Evolutionary conservation across 345 rosid genomes (phyloP), one percentile per base, ranked within the genome.

Genomic region (Eucalyptus tenuipes): DNA sequence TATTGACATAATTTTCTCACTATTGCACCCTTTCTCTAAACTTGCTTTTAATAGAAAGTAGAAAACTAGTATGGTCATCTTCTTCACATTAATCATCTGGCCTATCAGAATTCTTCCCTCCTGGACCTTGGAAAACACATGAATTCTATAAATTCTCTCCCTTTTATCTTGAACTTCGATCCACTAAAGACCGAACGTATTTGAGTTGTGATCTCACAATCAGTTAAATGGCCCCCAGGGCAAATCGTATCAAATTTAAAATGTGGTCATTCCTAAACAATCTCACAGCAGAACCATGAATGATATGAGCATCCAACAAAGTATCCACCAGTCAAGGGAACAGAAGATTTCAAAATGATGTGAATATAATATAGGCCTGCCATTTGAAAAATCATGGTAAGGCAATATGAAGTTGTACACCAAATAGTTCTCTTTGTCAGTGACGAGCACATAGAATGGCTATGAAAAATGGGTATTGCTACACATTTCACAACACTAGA

Each of bases 371-470:
- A 29, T n/a, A 88, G 87, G 92, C 91, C 93, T 87, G 88, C 93
- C 92, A 89, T 84, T 89, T 88, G 53, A 64, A 90, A 90, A 89
- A 52, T 87, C 87, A 81, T 57, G 87, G 91, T 80, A 55, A 85
- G 90, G 91, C 92, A 88, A 57, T 33, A 49, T 13, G 9, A 84
- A 68, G 85, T 86, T 52, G 20, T 40, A 71, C 79, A 66, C 53
- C 8, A 29, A 68, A 79, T 25, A 57, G 22, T 79, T 79, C 86
- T 85, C 55, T 90, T 45, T 49, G 53, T 88, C 89, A 84, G 82
- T 40, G 50, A 90, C 89, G 89, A 90, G 88, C 89, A 87, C 82
- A 87, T 88, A 86, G 88, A 91, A 17, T 86, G 90, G 89, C 88
- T 89, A 25, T 15, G 57, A 10, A 87, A 85, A 89, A 80, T 40